phyloP scores from a whole-genome alignment of 2,329 filamentous ascomycete species.

The Passalora sequoiae region DNA sequence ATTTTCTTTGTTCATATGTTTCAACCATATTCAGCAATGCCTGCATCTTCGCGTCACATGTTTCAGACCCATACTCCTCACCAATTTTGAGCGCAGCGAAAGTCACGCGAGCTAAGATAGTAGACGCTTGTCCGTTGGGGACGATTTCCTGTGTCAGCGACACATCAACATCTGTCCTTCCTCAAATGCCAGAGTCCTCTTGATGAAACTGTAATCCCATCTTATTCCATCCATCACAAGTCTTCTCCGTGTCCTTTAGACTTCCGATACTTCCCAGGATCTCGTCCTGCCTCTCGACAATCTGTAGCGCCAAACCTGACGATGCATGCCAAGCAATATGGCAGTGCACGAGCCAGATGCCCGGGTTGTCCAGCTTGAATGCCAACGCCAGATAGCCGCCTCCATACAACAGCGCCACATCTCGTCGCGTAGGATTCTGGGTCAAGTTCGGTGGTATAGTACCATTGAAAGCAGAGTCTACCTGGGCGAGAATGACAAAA shows the following conservation, averaged over 20 bases:
- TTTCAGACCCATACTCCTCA: too few relatives aligned
- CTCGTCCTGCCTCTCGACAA: conserved; percentile 22
- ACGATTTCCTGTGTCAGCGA: too few relatives aligned
- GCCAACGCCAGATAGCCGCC: conserved; percentile 46
- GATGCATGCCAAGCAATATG: conserved; percentile 27
- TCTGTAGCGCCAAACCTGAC: conserved; percentile 24
- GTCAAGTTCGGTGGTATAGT: conserved; percentile 30
- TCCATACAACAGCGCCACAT: conserved; percentile 43
- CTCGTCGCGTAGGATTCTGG: conserved; percentile 44
- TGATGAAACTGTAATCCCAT: conserved; percentile 16
- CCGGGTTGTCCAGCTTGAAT: conserved; percentile 50
- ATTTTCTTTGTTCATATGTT: too few relatives aligned
- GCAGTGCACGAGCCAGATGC: conserved; percentile 42
- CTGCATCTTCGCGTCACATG: too few relatives aligned
- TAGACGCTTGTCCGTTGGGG: too few relatives aligned
- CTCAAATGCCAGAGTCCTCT: conserved; percentile 18
- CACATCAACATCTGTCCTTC: too few relatives aligned
- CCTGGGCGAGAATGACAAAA: conserved; percentile 28
- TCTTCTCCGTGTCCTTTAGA: conserved; percentile 9
- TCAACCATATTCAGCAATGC: too few relatives aligned
- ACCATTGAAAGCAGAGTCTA: conserved; percentile 20
- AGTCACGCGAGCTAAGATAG: too few relatives aligned
- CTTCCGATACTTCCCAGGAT: conserved; percentile 15
- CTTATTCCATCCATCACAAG: conserved; percentile 13
- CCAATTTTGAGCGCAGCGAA: too few relatives aligned